Conservation (phyloP, 2,329 filamentous ascomycete species). For the Aspergillus niger region DNA sequence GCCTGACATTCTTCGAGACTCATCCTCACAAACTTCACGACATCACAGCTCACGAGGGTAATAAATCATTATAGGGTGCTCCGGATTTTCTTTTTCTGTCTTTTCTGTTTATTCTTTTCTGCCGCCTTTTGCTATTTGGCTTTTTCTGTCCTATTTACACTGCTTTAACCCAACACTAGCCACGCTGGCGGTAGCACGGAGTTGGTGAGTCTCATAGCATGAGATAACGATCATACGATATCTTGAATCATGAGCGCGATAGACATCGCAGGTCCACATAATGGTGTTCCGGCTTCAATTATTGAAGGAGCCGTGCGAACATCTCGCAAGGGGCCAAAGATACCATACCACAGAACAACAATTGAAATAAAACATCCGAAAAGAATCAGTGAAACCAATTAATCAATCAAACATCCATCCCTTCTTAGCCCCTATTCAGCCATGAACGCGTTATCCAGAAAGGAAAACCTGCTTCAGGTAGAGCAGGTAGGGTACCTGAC, state of each 20-base stretch:
- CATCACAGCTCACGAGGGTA: constrained; percentile 35
- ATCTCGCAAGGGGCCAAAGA: neutral
- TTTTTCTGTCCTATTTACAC: neutral
- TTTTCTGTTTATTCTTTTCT: neutral
- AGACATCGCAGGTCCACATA: constrained; percentile 13
- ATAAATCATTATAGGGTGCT: neutral
- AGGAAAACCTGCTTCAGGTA: neutral
- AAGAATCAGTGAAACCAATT: too few species aligned
- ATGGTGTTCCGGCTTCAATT: constrained; percentile 5
- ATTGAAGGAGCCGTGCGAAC: neutral
- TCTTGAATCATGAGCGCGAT: constrained; percentile 17
- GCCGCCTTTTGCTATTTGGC: neutral
- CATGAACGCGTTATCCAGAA: too few species aligned
- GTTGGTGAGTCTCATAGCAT: constrained; percentile 8
- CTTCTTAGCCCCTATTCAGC: neutral
- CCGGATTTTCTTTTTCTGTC: neutral
- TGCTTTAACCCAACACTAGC: neutral
- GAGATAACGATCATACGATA: constrained; percentile 21
- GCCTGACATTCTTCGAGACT: constrained; percentile 52
- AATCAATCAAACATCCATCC: neutral
- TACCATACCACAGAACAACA: constrained; percentile 1
- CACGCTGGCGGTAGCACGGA: constrained; percentile 4
- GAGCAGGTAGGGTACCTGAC: neutral
- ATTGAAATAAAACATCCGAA: neutral
- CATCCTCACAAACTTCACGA: constrained; percentile 39